These are phyloP conservation scores for Psilocybe cubensis DNA, from an alignment of 768 basidiomycete species.

Conservation along the genomic window DNA sequence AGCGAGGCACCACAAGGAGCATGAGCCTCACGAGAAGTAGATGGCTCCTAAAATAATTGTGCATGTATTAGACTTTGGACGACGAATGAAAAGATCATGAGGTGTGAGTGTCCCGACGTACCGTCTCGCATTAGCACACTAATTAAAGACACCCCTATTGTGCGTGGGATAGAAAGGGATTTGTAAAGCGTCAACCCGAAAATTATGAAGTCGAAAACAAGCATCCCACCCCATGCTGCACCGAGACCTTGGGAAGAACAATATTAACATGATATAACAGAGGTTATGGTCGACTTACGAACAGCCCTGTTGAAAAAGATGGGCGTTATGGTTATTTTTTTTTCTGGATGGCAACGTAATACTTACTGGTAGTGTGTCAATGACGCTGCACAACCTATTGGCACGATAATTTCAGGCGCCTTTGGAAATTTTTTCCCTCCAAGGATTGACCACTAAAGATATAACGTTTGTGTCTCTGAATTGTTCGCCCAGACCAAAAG, in stretches of 20 bases:
- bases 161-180: constrained; percentile 29
- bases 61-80: background rate
- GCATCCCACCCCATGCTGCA: constrained; percentile 41
- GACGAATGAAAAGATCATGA: background rate
- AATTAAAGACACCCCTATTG: constrained; percentile 29
- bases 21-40: constrained; percentile 37
- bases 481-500: background rate
- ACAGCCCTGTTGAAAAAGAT: constrained; percentile 18
- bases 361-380: constrained; percentile 28
- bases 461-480: background rate
- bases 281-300: constrained; percentile 19
- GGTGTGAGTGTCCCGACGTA: constrained; percentile 12
- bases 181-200: constrained; percentile 46
- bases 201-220: constrained; percentile 42
- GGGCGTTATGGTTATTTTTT: background rate
- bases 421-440: constrained; percentile 21
- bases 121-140: constrained; percentile 43
- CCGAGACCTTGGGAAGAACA: constrained; percentile 28
- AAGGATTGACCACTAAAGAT: constrained; percentile 29
- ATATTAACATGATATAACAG: background rate
- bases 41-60: constrained; percentile 33
- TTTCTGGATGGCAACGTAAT: background rate
- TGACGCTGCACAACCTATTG: constrained; percentile 25
- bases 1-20: background rate
- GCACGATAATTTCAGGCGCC: constrained; percentile 17